phyloP scores from a whole-genome alignment of 1,284 basidiomycete genomes.

The Pterulicium gracile region DNA sequence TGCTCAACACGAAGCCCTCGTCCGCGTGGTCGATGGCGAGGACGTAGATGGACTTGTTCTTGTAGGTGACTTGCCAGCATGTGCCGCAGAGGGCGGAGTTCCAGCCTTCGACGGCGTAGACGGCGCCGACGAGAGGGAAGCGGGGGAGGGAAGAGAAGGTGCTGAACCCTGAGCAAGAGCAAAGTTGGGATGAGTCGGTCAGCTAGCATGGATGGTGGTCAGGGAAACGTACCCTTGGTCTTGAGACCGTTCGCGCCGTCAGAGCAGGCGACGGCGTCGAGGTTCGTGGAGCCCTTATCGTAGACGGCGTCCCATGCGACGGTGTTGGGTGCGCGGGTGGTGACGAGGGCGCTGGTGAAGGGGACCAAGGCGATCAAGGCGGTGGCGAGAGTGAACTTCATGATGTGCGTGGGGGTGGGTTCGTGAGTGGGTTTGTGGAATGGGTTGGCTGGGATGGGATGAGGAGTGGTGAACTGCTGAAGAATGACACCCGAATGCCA shows the following conservation, averaged over 20 bases:
- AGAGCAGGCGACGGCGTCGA: conserved; percentile 38
- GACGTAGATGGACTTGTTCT: conserved; percentile 23
- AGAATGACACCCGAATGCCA: neutral
- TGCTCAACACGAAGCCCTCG: conserved; percentile 29
- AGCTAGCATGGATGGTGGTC: conserved; percentile 23
- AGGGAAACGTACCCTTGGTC: conserved; percentile 23
- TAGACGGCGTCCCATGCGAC: conserved; percentile 33
- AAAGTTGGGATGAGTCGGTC: conserved; percentile 20
- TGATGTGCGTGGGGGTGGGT: conserved; percentile 10
- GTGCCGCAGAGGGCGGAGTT: conserved; percentile 37
- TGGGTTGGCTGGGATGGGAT: neutral
- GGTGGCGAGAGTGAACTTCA: conserved; percentile 17
- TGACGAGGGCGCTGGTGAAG: conserved; percentile 12
- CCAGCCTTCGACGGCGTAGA: conserved; percentile 27
- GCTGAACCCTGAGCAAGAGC: conserved; percentile 18
- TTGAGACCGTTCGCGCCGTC: conserved; percentile 37
- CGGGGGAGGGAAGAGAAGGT: conserved; percentile 30
- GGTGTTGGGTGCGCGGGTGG: conserved; percentile 20
- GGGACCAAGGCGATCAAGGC: conserved; percentile 14
- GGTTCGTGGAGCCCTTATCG: conserved; percentile 24
- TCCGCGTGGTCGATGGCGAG: conserved; percentile 29
- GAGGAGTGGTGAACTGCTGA: neutral
- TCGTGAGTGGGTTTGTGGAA: neutral
- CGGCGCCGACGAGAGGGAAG: conserved; percentile 35
- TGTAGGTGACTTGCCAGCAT: conserved; percentile 37